Evolutionary conservation across 345 rosid genomes (phyloP), one percentile per base, ranked within the genome.

Genomic region (Rhizophora mangle): DNA sequence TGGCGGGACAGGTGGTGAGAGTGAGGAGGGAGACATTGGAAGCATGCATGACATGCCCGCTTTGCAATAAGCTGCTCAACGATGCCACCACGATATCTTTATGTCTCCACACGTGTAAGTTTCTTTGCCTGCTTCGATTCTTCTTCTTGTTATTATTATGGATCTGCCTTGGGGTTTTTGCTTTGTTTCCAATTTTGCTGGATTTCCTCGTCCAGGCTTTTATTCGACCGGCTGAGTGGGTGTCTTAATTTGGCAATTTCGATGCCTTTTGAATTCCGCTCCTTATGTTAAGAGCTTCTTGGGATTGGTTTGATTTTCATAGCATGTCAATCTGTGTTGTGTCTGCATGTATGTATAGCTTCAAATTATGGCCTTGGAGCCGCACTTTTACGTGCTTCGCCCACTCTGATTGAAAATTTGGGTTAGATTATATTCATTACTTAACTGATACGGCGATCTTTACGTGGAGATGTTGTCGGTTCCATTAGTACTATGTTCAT

Each of bases 1-100:
- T 82, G 93, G 85, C 80, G 21, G 78, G 78, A 54, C 84, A 74
- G 74, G 80, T 74, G 58, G 85, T 83, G 68, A 79, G 65, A 74
- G 85, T 85, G 57, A 79, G 65, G 85, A 85, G 90, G 54, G 86
- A 78, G 65, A 72, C 70, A 43, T 16, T 89, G 31, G 77, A 72
- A 75, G 82, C 86, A 81, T 89, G 92, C 96, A 87, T 89, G 90
- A 82, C 87, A 70, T 89, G 96, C 67, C 91, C 87, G 68, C 86
- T 89, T 62, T 89, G 95, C 70, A 69, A 80, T 37, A 85, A 79
- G 72, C 85, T 89, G 51, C 65, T 89, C 39, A 79, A 73, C 53
- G 92, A 89, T 70, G 88, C 96, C 64, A 89, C 96, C 10, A 87
- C 96, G 20, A 87, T 89, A 52, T 85, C 92, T 49, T 74, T 84